A percentile compares a stretch with the other conserved stretches of the same genome.
Conservation (phyloP, 2,329 filamentous ascomycete genomes). For the Cercospora sp. region DNA sequence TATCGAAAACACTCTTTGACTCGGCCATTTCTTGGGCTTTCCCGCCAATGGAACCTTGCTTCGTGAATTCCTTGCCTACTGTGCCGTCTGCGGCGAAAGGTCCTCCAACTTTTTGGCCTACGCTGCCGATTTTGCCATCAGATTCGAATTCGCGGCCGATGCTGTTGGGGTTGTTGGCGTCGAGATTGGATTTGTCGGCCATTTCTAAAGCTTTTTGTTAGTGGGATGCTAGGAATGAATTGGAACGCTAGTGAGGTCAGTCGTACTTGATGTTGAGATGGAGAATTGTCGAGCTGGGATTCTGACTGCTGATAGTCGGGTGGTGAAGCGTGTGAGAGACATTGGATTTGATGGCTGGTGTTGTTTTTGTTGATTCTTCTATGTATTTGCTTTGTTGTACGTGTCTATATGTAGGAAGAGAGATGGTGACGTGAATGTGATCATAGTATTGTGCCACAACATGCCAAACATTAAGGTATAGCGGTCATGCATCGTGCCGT, state of each 20-base stretch:
- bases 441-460: not conserved
- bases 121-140: slow-evolving; percentile 11
- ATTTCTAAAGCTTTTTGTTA: not conserved
- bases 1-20: slow-evolving; percentile 11
- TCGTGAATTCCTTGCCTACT: slow-evolving; percentile 15
- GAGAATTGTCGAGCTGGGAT: not conserved
- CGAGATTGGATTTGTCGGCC: not conserved
- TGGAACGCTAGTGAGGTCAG: too few relatives aligned
- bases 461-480: not conserved
- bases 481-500: not conserved
- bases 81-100: slow-evolving; percentile 15
- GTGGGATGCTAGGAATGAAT: fast-evolving
- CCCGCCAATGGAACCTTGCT: slow-evolving; percentile 15
- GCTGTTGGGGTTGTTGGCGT: not conserved
- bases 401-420: not conserved
- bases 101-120: slow-evolving; percentile 10
- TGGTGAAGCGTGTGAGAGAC: not conserved
- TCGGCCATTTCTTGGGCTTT: slow-evolving; percentile 12
- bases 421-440: not conserved
- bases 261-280: not conserved
- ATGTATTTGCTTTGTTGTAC: not conserved
- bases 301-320: not conserved
- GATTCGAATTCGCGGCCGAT: slow-evolving; percentile 11
- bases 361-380: too few relatives aligned
- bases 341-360: too few relatives aligned